Conservation (phyloP, 768 basidiomycete genomes). For the Erythrobasidium yunnanense region DNA sequence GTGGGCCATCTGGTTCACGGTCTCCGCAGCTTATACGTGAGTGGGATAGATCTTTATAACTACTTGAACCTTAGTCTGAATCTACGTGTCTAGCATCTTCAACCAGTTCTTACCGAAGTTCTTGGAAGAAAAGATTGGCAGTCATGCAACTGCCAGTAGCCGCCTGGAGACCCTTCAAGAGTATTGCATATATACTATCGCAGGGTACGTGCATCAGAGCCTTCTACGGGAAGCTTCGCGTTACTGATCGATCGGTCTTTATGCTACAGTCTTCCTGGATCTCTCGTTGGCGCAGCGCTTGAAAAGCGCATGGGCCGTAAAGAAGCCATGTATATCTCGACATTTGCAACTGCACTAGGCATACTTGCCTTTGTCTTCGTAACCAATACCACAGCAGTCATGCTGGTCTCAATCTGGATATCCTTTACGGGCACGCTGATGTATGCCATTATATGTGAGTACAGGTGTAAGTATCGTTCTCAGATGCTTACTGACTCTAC, state of each 20-base stretch:
- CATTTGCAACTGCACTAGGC: constrained; percentile 62
- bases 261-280: constrained; percentile 29
- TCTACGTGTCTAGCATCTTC: constrained; percentile 76
- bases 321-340: constrained; percentile 62
- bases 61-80: not conserved
- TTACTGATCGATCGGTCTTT: not conserved
- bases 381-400: constrained; percentile 50
- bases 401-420: constrained; percentile 48
- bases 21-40: constrained; percentile 55
- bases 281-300: constrained; percentile 71
- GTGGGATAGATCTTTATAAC: not conserved
- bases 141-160: constrained; percentile 38
- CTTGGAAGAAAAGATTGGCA: constrained; percentile 52
- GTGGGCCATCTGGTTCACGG: constrained; percentile 65
- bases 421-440: constrained; percentile 47
- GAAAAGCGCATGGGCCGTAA: constrained; percentile 55
- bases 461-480: too few relatives aligned
- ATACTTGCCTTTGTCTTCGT: constrained; percentile 61
- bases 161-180: constrained; percentile 62
- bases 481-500: constrained; percentile 31
- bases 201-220: constrained; percentile 51
- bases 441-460: constrained; percentile 34
- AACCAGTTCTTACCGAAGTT: constrained; percentile 83
- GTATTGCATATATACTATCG: constrained; percentile 72
- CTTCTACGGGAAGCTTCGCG: constrained; percentile 3